These are phyloP conservation scores for Allium fistulosum DNA, from an alignment of 106 monocot genomes.

Conservation along the genomic window DNA sequence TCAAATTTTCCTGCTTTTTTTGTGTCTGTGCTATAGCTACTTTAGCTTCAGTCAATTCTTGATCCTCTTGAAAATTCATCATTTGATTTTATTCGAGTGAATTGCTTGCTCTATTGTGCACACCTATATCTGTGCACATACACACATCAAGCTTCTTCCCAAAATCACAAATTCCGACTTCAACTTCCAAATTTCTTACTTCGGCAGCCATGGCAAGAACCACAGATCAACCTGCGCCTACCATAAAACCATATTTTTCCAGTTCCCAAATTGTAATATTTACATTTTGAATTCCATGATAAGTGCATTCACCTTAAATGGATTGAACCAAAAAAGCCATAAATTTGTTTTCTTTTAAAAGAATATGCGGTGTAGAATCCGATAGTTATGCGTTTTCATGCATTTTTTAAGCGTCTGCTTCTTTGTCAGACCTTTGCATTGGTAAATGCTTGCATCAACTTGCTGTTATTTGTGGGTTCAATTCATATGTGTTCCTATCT, in stretches of 20 bases:
- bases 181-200: too few species aligned
- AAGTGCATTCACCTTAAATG: constrained; percentile 35
- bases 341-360: constrained; percentile 22
- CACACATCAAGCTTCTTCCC: too few species aligned
- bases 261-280: constrained; percentile 12
- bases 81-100: too few species aligned
- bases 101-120: too few species aligned
- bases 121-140: too few species aligned
- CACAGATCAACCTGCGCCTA: too few species aligned
- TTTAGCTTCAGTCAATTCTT: too few species aligned
- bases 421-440: constrained; percentile 4
- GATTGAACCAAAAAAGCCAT: constrained; percentile 31
- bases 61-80: too few species aligned
- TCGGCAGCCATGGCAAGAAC: too few species aligned
- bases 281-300: constrained; percentile 46
- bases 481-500: constrained; percentile 32
- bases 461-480: constrained; percentile 16
- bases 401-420: constrained; percentile 42
- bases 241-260: constrained; percentile 11
- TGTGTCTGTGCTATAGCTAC: too few species aligned
- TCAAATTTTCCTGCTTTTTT: too few species aligned
- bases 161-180: too few species aligned
- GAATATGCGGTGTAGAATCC: constrained; percentile 5
- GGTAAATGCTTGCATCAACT: constrained; percentile 35
- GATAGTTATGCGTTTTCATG: constrained; percentile 49